phyloP scores from a whole-genome alignment of 2,329 filamentous ascomycete species.

The Pseudonectria buxi region DNA sequence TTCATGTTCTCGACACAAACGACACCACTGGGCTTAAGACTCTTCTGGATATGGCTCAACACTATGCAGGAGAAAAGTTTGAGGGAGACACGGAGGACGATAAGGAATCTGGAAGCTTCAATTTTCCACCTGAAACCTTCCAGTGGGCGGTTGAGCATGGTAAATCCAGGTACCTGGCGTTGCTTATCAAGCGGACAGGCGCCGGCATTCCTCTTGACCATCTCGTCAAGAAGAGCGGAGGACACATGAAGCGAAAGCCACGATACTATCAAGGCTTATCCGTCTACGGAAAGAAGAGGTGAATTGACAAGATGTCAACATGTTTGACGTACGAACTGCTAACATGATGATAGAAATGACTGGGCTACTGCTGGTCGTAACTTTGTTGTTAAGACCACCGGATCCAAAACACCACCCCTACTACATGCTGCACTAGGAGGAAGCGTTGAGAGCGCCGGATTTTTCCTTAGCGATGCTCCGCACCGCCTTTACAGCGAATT shows the following conservation, averaged over 20 bases:
- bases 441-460: slow-evolving; percentile 64
- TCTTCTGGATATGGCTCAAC: slow-evolving; percentile 47
- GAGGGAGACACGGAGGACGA: slow-evolving; percentile 27
- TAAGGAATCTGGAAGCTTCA: slow-evolving; percentile 26
- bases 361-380: slow-evolving; percentile 62
- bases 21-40: slow-evolving; percentile 48
- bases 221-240: slow-evolving; percentile 58
- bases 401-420: slow-evolving; percentile 48
- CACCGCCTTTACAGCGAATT: slow-evolving; percentile 63
- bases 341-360: slow-evolving; percentile 39
- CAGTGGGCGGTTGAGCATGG: slow-evolving; percentile 37
- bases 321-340: background rate
- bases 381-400: slow-evolving; percentile 31
- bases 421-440: slow-evolving; percentile 50
- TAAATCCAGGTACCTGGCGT: slow-evolving; percentile 50
- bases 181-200: slow-evolving; percentile 60
- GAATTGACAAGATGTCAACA: slow-evolving; percentile 4
- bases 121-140: slow-evolving; percentile 37
- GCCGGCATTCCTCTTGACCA: slow-evolving; percentile 63
- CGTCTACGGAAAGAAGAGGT: slow-evolving; percentile 65
- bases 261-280: slow-evolving; percentile 70
- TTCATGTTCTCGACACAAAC: slow-evolving; percentile 44
- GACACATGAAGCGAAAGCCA: slow-evolving; percentile 57
- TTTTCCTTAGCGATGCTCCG: slow-evolving; percentile 68
- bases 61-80: slow-evolving; percentile 35